phyloP scores from a whole-genome alignment of 2,329 filamentous ascomycete genomes.

The Xylariales sp. region DNA sequence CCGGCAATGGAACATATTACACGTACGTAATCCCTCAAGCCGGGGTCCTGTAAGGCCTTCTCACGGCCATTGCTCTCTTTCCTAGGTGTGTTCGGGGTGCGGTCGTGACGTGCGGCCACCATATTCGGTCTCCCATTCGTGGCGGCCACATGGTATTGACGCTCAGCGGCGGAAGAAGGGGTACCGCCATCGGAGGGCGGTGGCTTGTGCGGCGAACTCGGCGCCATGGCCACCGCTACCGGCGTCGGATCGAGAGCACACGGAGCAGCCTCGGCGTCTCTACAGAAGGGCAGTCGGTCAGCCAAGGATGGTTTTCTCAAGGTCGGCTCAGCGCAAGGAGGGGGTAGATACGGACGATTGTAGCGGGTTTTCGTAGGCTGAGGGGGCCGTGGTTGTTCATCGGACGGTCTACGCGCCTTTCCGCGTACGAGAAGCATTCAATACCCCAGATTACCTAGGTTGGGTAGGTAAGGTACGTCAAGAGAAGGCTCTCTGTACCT shows the following conservation, averaged over 20 bases:
- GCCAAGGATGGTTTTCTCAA: background rate
- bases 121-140: conserved; percentile 57
- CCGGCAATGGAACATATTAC: conserved; percentile 24
- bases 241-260: conserved; percentile 25
- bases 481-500: background rate
- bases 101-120: conserved; percentile 57
- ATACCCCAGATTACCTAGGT: background rate
- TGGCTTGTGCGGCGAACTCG: conserved; percentile 47
- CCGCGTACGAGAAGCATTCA: conserved; percentile 15
- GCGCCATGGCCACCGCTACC: conserved; percentile 52
- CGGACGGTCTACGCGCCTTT: conserved; percentile 24
- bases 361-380: background rate
- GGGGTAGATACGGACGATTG: conserved; percentile 2
- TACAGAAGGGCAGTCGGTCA: conserved; percentile 29
- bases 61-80: conserved; percentile 70
- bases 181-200: conserved; percentile 41
- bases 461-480: no score
- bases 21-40: conserved; percentile 82
- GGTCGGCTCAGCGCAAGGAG: background rate
- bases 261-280: conserved; percentile 27
- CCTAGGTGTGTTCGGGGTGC: conserved; percentile 66
- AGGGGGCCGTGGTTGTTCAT: conserved; percentile 18
- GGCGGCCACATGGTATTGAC: conserved; percentile 52
- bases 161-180: conserved; percentile 46
- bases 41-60: conserved; percentile 78